These are phyloP conservation scores for Aureobasidium sp. DNA, from an alignment of 2,329 filamentous ascomycete species.

Conservation along the genomic window DNA sequence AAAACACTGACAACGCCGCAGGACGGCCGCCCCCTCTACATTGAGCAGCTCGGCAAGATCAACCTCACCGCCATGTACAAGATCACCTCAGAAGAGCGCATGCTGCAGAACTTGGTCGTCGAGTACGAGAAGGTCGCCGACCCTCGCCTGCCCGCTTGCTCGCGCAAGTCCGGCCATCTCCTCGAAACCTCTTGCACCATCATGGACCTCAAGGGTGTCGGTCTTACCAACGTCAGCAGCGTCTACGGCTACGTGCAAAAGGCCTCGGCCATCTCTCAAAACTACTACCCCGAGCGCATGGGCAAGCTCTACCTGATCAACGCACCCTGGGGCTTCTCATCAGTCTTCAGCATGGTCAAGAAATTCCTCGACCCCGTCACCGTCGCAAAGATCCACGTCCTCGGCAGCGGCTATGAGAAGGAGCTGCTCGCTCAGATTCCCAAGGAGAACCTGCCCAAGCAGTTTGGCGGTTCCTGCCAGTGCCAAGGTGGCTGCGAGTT, in stretches of 20 bases:
- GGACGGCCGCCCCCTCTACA: constrained; percentile 96
- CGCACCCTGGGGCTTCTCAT: constrained; percentile 89
- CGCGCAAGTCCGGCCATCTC: constrained; percentile 79
- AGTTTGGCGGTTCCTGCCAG: constrained; percentile 76
- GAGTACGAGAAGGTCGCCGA: constrained; percentile 97
- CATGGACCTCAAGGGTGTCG: constrained; percentile 95
- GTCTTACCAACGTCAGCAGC: constrained; percentile 68
- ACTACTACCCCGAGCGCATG: constrained; percentile 97
- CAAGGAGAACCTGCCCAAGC: constrained; percentile 79
- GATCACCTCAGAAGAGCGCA: constrained; percentile 85
- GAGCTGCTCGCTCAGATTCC: constrained; percentile 81
- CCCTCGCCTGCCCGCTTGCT: constrained; percentile 89
- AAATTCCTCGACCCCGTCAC: constrained; percentile 95
- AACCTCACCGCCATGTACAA: constrained; percentile 85
- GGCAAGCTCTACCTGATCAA: constrained; percentile 98
- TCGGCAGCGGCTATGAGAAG: constrained; percentile 73
- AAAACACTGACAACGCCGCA: constrained; percentile 64
- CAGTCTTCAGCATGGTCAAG: constrained; percentile 80
- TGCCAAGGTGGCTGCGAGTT: constrained; percentile 77
- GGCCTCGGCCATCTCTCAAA: constrained; percentile 85
- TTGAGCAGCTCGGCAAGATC: constrained; percentile 91
- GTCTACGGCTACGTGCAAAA: constrained; percentile 84
- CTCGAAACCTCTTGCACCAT: constrained; percentile 98
- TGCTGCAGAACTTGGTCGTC: constrained; percentile 91
- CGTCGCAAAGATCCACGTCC: constrained; percentile 88